phyloP scores from a whole-genome alignment of 192 early-diverging fungal species.

The Funneliformis mosseae region DNA sequence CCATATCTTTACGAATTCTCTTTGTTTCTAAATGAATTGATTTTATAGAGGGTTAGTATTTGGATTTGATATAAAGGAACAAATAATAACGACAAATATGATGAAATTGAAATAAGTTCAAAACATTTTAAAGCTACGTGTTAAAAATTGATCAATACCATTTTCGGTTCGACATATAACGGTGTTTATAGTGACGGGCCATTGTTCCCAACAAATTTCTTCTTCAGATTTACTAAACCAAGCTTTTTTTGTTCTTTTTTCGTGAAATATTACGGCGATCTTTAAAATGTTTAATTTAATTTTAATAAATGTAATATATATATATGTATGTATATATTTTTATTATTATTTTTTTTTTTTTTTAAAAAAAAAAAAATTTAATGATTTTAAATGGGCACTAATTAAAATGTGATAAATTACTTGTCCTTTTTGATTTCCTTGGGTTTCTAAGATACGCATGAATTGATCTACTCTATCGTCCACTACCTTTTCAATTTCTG shows the following conservation, averaged over 20 bases:
- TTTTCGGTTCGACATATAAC: slow-evolving; percentile 49
- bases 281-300: slow-evolving; percentile 19
- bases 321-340: too few species aligned
- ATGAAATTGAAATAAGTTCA: background rate
- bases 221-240: slow-evolving; percentile 62
- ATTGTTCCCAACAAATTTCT: slow-evolving; percentile 65
- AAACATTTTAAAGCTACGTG: background rate
- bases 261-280: slow-evolving; percentile 65
- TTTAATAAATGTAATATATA: too few species aligned
- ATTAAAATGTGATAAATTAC: slow-evolving; percentile 35
- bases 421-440: slow-evolving; percentile 51
- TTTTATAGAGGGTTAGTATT: background rate
- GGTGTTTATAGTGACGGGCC: slow-evolving; percentile 55
- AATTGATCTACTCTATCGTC: slow-evolving; percentile 55
- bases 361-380: background rate
- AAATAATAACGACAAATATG: too few species aligned
- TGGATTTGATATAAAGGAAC: too few species aligned
- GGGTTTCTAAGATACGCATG: slow-evolving; percentile 41
- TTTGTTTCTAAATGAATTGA: slow-evolving; percentile 43
- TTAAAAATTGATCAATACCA: slow-evolving; percentile 41
- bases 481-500: slow-evolving; percentile 52
- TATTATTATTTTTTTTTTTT: too few species aligned
- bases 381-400: background rate
- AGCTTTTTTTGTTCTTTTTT: slow-evolving; percentile 60
- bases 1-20: slow-evolving; percentile 47